Evolutionary conservation across 345 rosid species (phyloP).

Genomic region (Populus tremula): DNA sequence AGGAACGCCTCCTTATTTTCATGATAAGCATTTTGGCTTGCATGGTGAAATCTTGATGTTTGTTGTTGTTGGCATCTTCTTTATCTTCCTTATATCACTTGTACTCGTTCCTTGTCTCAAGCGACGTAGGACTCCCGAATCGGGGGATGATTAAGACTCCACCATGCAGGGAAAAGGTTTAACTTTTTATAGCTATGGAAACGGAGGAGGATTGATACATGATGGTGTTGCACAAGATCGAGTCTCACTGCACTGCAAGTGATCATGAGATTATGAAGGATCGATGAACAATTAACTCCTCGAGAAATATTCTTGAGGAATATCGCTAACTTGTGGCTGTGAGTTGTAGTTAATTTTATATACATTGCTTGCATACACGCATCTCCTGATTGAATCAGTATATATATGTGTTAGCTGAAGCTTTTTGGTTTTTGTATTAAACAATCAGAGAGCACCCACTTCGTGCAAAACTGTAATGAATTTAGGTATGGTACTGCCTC

Average conservation of each 20-base stretch:
- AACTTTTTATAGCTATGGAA: background rate
- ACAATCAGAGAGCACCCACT: background rate
- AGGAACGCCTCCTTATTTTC: slow-evolving; percentile 10
- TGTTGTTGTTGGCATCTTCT: slow-evolving; percentile 31
- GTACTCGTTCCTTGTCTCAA: slow-evolving; percentile 41
- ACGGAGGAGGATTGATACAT: background rate
- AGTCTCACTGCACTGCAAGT: background rate
- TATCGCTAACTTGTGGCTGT: background rate
- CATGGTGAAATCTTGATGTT: slow-evolving; percentile 47
- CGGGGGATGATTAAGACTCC: background rate
- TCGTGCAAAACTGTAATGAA: background rate
- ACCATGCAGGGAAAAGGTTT: background rate
- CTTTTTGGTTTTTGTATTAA: background rate
- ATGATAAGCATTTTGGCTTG: slow-evolving; percentile 39
- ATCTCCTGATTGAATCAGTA: background rate
- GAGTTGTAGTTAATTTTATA: background rate
- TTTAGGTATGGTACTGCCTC: background rate
- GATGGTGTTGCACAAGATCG: background rate
- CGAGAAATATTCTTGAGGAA: background rate
- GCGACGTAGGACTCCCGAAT: background rate
- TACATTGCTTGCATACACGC: background rate
- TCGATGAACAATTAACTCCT: too few species aligned
- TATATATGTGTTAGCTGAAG: background rate
- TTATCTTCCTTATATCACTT: slow-evolving; percentile 36
- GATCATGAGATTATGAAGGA: background rate